Evolutionary conservation across 2,329 filamentous ascomycete species (phyloP), one percentile per base, ranked within the genome.

Genomic region (Pseudocercospora pini-densiflorae): DNA sequence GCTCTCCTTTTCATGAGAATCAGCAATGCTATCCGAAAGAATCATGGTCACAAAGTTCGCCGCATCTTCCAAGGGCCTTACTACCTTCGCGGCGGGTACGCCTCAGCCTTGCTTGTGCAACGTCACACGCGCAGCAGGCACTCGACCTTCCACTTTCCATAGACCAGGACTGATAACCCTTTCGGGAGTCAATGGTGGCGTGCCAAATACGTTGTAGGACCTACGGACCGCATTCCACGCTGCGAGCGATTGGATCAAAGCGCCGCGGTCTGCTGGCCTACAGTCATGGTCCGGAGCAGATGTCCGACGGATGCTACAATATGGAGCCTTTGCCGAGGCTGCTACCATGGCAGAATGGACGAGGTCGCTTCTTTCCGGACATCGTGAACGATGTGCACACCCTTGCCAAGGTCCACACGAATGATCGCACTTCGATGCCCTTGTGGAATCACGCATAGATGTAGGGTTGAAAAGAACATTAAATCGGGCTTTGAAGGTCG

Each of bases 201-300:
- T 55, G 53, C 53, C 53, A 55, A 55, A 55, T 55, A 55, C 12
- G 24, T 31, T 29, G 53, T 55, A n/a, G 27, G 53, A 55, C 53
- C 21, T 33, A 4, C 14, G 53, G 53, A 21, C 53, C 53, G 53
- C 16, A 19, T 31, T 19, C 53, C 53, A 33, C 27, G 53, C 10
- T 27, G 53, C 27, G 27, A 9, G 6, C 16, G 27, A 55, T 33
- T 55, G 21, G 53, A 12, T 10, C 1, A 5, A 4, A 19, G 53
- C 53, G 53, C 24, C 6, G 10, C 53, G 29, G 53, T 27, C 51
- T 31, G n/a, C n/a, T 55, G 24, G 53, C 55, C 55, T 40, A 23
- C 55, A 58, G 55, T 58, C 31, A 58, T 43, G 19, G 55, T 40
- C 31, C 55, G 55, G 55, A 58, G 55, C 55, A 58, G 55, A 58